These are phyloP conservation scores for Pyrenopolyporus hunteri DNA, from an alignment of 495 filamentous ascomycete genomes.

Conservation along the genomic window DNA sequence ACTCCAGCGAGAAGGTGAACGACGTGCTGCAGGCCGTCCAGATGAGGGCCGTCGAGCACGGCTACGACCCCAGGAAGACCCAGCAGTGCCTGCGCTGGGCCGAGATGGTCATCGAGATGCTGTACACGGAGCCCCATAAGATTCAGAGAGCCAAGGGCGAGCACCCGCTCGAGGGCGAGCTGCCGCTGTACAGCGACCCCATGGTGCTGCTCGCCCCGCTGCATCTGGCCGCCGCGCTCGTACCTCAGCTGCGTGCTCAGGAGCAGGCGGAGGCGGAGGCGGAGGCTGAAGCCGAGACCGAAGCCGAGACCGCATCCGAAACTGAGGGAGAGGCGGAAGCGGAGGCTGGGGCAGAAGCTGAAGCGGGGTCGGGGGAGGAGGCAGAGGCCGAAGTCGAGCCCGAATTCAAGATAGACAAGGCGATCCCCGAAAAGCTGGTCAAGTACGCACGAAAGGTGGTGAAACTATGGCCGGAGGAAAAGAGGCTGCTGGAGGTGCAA, in stretches of 20 bases:
- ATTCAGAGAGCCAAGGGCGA: slow-evolving; percentile 1
- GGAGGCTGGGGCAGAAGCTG: slow-evolving; percentile 1
- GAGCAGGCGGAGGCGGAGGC: no score
- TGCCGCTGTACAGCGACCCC: slow-evolving; percentile 47
- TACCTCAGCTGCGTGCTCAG: no score
- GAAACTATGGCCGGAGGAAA: slow-evolving; percentile 44
- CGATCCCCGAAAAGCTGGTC: slow-evolving; percentile 39
- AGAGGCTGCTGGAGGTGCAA: slow-evolving; percentile 43
- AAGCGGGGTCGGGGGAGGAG: neutral
- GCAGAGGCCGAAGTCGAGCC: neutral
- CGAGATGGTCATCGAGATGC: slow-evolving; percentile 55
- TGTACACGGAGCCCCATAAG: slow-evolving; percentile 56
- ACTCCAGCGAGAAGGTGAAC: slow-evolving; percentile 46
- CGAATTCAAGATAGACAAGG: no score
- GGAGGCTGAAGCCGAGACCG: neutral
- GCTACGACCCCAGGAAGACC: slow-evolving; percentile 47
- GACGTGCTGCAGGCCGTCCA: slow-evolving; percentile 60
- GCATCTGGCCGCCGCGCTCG: slow-evolving; percentile 48
- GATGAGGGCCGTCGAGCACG: slow-evolving; percentile 49
- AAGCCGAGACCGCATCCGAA: no score
- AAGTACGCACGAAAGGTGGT: slow-evolving; percentile 47
- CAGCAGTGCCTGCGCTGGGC: slow-evolving; percentile 51
- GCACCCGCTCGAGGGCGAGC: slow-evolving; percentile 2
- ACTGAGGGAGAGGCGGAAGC: neutral
- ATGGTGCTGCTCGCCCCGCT: slow-evolving; percentile 46